phyloP scores from a whole-genome alignment of 768 basidiomycete species.

The Serpula lacrymans region DNA sequence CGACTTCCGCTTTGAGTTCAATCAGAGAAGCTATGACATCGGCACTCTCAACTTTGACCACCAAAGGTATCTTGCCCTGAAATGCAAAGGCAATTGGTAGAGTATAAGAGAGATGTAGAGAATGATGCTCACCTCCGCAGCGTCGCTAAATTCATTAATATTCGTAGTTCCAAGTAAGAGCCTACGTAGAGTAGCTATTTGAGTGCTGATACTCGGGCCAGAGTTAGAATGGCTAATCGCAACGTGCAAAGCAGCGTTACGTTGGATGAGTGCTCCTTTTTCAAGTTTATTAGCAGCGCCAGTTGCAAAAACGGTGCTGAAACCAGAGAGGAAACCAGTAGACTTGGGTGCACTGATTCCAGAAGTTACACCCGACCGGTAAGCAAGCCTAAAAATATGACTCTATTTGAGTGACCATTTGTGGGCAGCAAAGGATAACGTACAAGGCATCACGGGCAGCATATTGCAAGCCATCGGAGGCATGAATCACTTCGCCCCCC shows the following conservation, averaged over 20 bases:
- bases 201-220: constrained; percentile 66
- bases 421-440: constrained; percentile 10
- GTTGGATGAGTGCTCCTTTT: constrained; percentile 58
- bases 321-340: constrained; percentile 48
- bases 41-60: constrained; percentile 71
- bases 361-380: constrained; percentile 59
- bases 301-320: constrained; percentile 57
- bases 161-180: constrained; percentile 44
- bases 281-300: constrained; percentile 54
- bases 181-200: constrained; percentile 69
- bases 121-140: constrained; percentile 37
- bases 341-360: constrained; percentile 57
- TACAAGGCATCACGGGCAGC: constrained; percentile 58
- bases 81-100: constrained; percentile 57
- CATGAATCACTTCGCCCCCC: constrained; percentile 42
- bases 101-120: constrained; percentile 10
- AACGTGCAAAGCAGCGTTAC: constrained; percentile 61
- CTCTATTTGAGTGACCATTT: constrained; percentile 1
- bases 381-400: constrained; percentile 52
- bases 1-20: constrained; percentile 62
- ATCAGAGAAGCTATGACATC: constrained; percentile 82
- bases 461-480: constrained; percentile 73
- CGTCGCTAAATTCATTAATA: constrained; percentile 35
- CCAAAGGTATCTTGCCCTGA: constrained; percentile 69
- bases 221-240: constrained; percentile 45